Evolutionary conservation across 352 stramenopile species (phyloP), one percentile per base, ranked within the genome.

Genomic region (Lagenidium sp.): DNA sequence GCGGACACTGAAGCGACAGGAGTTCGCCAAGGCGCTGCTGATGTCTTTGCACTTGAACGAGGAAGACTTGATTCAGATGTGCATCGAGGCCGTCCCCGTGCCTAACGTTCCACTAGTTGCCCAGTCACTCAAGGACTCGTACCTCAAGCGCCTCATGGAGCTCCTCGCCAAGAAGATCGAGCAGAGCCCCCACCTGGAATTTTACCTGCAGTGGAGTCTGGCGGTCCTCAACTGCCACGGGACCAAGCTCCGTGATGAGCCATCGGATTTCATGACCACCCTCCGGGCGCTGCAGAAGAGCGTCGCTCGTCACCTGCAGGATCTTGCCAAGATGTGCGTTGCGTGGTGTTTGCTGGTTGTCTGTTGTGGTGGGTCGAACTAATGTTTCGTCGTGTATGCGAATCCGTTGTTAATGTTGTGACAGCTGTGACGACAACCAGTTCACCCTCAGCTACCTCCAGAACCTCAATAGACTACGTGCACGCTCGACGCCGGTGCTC

Each of bases 11-110:
- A 67, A 63, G 36, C 68, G 71, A n/a, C 73, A 84, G 40, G 79
- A 98, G 47, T 97, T 92, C 53, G 81, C 71, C 26, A 90, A 92
- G 52, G 95, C 94, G 13, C 70, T 99, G 53, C 69, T 97, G 43
- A 98, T 99, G 87, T 84, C 91, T 42, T 62, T 99, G 36, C 91
- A 98, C 59, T 60, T 99, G 56, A 98, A 98, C 62, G 95, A 99
- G 62, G 88, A 95, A 58, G 70, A 76, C 11, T 59, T 98, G 24
- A 95, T 99, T 28, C 76, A 81, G 53, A 59, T 74, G 47, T 96
- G 96, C 23, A 53, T 98, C 10, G 94, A 98, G 50, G 71, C 78
- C 37, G 89, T 95, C 22, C 89, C 93, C 11, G 74, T 94, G 24
- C 78, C 68, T 26, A 94, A 63, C 37, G 95, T 98, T 60, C 41